Evolutionary conservation across 768 basidiomycete species (phyloP), one percentile per base, ranked within the genome.

Genomic region (Tulasnella sp.): DNA sequence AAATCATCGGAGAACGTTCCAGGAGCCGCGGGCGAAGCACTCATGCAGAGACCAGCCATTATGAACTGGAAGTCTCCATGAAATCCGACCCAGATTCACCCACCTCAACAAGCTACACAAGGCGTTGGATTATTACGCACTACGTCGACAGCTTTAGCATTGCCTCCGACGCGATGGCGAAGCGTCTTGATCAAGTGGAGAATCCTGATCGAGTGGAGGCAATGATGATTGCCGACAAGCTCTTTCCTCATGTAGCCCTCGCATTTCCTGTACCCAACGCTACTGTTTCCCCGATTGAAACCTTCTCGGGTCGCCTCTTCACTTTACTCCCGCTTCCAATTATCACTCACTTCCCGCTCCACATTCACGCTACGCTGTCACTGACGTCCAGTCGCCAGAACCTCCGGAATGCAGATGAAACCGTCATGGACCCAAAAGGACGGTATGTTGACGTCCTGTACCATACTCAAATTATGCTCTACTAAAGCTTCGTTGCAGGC

Each of bases 321-420:
- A 88, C 88, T 0, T 87, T 84, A 70, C 85, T 89, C 7, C 88
- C 88, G 0, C 82, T 89, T 0, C 88, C 89, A 0, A 81, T 89
- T 26, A 77, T 80, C 0, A 88, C 88, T 0, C 83, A 84, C 5
- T 88, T 88, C 74, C 85, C 86, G 0, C 83, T 84, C 6, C 88
- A 89, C 78, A 77, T 88, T 2, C 87, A 89, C 78, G 86, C 83
- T 0, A 77, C 86, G 2, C 88, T 89, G 77, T 86, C 88, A 0
- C 81, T 89, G 18, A 87, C 87, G 0, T 83, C 84, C 13, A 86
- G 85, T 0, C 81, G 89, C 13, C 87, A 88, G 76, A 84, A 87
- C 70, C 82, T 89, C 29, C 82, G 85, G 23, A 88, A 88, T 74
- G 78, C 82, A 9, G 82, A 83, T 10, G 88, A 88, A 76, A 83